Percentiles rank a stretch among this genome's conserved stretches.
Evolutionary conservation across 179 eudicot genomes (phyloP).

Genomic region (Nepenthes alata): DNA sequence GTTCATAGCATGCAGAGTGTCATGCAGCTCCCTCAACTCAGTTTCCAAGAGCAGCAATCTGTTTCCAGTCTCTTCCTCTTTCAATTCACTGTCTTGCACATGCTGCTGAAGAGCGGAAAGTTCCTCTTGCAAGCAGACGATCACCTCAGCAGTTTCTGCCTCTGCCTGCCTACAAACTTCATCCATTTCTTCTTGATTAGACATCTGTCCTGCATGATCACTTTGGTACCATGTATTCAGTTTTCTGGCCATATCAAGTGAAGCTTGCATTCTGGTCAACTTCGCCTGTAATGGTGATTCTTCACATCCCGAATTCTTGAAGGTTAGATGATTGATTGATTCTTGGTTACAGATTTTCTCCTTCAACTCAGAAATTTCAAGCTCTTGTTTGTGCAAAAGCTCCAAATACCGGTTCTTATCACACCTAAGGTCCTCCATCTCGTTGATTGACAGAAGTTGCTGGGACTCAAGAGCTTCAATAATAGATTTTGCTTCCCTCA

Average conservation of each 20-base stretch:
- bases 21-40: conserved; percentile 37
- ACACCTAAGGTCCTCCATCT: conserved; percentile 63
- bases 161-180: conserved; percentile 80
- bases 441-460: conserved; percentile 46
- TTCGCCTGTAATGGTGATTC: conserved; percentile 52
- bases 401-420: conserved; percentile 26
- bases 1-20: conserved; percentile 16
- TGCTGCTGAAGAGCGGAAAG: conserved; percentile 67
- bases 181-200: conserved; percentile 81
- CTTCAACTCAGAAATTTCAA: conserved; percentile 39
- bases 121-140: conserved; percentile 92
- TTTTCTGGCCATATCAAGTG: conserved; percentile 84
- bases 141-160: conserved; percentile 95
- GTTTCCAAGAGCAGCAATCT: conserved; percentile 29
- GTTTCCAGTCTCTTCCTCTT: conserved; percentile 44
- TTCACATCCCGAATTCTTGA: conserved; percentile 25
- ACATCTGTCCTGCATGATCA: conserved; percentile 45
- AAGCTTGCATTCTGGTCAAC: conserved; percentile 70
- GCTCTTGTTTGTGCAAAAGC: conserved; percentile 42
- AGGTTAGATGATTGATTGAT: conserved; percentile 16
- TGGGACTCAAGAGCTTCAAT: conserved; percentile 81
- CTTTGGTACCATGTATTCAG: conserved; percentile 53
- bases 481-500: conserved; percentile 53
- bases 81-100: conserved; percentile 42
- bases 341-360: conserved; percentile 26